A percentile compares a stretch with the other conserved stretches of the same genome.
Conservation (phyloP, 306 rosid species). For the Pachyrhizus erosus region DNA sequence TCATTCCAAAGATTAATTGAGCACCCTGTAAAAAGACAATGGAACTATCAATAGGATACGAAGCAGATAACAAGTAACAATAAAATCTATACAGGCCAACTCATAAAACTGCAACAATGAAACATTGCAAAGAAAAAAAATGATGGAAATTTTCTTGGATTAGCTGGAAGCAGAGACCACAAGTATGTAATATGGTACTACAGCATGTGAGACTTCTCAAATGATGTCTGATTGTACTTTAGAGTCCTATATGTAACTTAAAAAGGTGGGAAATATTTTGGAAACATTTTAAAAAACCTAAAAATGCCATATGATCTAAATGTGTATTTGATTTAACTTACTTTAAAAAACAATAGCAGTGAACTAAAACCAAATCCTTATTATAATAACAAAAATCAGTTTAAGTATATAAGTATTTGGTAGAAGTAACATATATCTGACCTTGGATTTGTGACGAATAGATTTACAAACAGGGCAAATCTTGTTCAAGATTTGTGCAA, state of each 20-base stretch:
- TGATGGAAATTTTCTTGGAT: not conserved
- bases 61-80: conserved; percentile 26
- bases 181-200: not conserved
- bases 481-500: conserved; percentile 75
- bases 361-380: not conserved
- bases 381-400: not conserved
- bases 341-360: not conserved
- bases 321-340: not conserved
- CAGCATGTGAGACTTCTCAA: not conserved
- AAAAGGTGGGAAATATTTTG: conserved; percentile 15
- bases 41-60: conserved; percentile 39
- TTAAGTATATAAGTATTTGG: not conserved
- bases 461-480: conserved; percentile 89
- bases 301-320: not conserved
- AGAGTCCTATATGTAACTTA: conserved; percentile 13
- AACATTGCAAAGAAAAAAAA: conserved; percentile 4
- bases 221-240: not conserved
- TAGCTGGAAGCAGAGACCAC: conserved; percentile 8
- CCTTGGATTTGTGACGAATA: conserved; percentile 71
- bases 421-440: conserved; percentile 57
- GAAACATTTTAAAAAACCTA: conserved; percentile 8
- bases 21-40: conserved; percentile 60
- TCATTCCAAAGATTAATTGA: conserved; percentile 43
- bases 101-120: conserved; percentile 14
- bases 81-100: conserved; percentile 17